Base-by-base conservation (phyloP, 2,329 filamentous ascomycete genomes). In the Colletotrichum sp. region DNA sequence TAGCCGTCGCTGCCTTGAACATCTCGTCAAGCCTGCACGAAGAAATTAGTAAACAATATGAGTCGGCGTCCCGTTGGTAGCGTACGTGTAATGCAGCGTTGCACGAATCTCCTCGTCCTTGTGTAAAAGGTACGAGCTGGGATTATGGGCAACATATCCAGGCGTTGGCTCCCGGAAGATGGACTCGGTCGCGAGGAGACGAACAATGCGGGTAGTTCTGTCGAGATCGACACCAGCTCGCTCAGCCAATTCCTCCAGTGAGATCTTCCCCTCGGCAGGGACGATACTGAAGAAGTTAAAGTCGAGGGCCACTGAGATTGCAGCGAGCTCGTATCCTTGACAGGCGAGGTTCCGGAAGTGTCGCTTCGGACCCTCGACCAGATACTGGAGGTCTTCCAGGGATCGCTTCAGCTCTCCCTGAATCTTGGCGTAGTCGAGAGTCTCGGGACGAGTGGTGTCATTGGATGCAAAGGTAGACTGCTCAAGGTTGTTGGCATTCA, bases 281-380 rank as follows among this genome's bases (percentile, higher is more conserved):
- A 83, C 77, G 1, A 81, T 21, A 3, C 39, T 63, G 72, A 83
- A 83, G 57, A 83, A 81, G 4, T 78, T 36, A 57, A 81, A 82
- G 6, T 82, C 78, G 3, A 81, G 71, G 5, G 79, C 81, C 4
- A 81, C 70, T 49, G 81, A 79, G 21, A 79, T 57, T 21, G 78
- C 80, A 24, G 75, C 80, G 1, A 82, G 55, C 8, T 81, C 79
- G 55, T 80, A 78, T 18, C 74, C 69, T 8, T 15, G 26, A 1
- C 63, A 62, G 9, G 21, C 24, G 21, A 76, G 72, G 1, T 30
- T 49, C 7, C 76, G 67, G 5, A 74, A 32, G 32, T n/a, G 76
- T 13, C 10, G 8, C 18, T 49, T 59, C 6, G 75, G 78, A 15
- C 78, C 78, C 12, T 76, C 71, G 3, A 76, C 59, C 6, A 80